Evolutionary conservation across 805 yeast species (phyloP), one percentile per base, ranked within the genome.

Genomic region (Starmera quercuum): DNA sequence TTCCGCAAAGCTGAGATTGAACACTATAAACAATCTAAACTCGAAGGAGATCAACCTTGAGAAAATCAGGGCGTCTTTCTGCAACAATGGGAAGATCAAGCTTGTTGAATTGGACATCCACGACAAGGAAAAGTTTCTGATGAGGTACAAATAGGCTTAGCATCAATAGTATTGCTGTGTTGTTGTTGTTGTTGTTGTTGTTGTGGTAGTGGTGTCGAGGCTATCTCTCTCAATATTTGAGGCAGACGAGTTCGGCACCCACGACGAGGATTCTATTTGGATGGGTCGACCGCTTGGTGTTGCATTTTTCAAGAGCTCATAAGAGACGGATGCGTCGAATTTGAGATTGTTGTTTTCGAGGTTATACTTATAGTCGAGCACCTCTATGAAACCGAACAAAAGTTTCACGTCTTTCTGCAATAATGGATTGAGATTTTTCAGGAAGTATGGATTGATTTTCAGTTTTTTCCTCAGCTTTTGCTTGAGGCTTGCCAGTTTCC

Each of bases 51-150:
- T 45, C 1, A 43, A 53, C 3, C 31, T 59, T 14, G 44, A 40
- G 5, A 45, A 44, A n/a, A 38, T 58, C 9, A 56, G 64, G 38
- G 33, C 38, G 11, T 41, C 54, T 1, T 40, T 71, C 36, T 53
- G 62, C 2, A 65, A 61, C 26, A 63, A 59, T 20, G 81, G 81
- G 20, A 64, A 71, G 34, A 53, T 72, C 35, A 68, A 71, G 35
- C 51, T 66, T 4, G 61, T 76, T 1, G 62, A 61, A 2, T 57
- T 78, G 22, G 61, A 60, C 25, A 37, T 62, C 2, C 48, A 45
- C 2, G 61, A 69, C 13, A 78, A 78, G 52, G 37, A 44, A 5
- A 56, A 59, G 32, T 78, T 75, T 45, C 49, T 64, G 14, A n/a
- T n/a, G 40, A 48, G 14, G 59, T 56, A 4, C 65, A 54, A 47